Conservation (phyloP, 1,284 basidiomycete genomes). For the Lignosus rhinocerotis region DNA sequence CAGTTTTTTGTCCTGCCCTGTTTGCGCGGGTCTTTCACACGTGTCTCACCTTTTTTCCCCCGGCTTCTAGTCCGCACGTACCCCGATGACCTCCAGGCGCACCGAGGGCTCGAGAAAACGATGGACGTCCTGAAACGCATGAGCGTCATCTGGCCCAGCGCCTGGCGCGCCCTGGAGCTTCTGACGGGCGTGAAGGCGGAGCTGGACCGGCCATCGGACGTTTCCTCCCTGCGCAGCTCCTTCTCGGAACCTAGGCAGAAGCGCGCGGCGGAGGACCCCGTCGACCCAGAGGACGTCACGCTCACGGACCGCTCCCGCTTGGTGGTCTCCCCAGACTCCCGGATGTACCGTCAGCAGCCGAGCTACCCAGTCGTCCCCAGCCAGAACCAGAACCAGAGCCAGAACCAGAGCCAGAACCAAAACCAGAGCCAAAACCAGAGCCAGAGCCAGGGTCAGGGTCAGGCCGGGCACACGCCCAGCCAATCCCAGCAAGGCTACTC, state of each 20-base stretch:
- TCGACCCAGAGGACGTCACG: conserved; percentile 20
- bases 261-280: conserved; percentile 25
- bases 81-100: conserved; percentile 68
- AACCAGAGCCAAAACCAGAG: too few relatives aligned
- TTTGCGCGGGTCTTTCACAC: conserved; percentile 21
- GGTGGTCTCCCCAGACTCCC: conserved; percentile 17
- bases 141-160: conserved; percentile 77
- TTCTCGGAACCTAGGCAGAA: conserved; percentile 22
- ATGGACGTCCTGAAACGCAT: conserved; percentile 71
- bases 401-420: background rate
- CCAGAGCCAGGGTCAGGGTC: background rate
- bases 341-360: conserved; percentile 10
- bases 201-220: conserved; percentile 25
- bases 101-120: conserved; percentile 62
- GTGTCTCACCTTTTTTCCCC: background rate
- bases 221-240: conserved; percentile 11
- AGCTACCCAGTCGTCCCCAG: conserved; percentile 19
- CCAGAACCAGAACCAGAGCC: conserved; percentile 6
- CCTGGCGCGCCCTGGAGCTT: conserved; percentile 72
- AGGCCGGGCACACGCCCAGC: conserved; percentile 25
- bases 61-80: conserved; percentile 53
- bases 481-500: conserved; percentile 21
- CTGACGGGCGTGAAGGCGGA: conserved; percentile 64
- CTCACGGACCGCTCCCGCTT: conserved; percentile 15
- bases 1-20: conserved; percentile 20